Evolutionary conservation across 23 red algal genomes (phyloP).

Genomic region (Chondrus crispus): DNA sequence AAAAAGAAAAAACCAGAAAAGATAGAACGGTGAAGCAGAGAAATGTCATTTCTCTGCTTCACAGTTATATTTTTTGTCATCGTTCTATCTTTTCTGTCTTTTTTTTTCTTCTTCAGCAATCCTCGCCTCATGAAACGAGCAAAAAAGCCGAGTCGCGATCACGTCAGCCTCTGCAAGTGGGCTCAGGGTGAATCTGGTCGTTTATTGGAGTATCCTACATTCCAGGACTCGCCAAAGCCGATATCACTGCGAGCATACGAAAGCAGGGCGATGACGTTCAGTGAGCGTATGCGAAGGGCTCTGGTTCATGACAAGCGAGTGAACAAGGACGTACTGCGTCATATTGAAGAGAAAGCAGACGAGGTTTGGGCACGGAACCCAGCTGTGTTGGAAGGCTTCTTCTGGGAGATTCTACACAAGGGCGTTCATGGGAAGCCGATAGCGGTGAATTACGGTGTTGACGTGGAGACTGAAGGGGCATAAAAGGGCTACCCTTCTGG

Average conservation of each 20-base stretch:
- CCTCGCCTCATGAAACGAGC: no score
- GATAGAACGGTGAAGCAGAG: no score
- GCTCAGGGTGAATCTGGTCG: conserved; percentile 21
- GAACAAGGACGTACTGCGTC: not conserved
- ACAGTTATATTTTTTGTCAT: no score
- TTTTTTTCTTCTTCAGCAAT: no score
- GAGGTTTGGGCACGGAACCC: not conserved
- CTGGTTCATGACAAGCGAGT: not conserved
- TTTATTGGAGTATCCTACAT: conserved; percentile 13
- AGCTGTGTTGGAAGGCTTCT: not conserved
- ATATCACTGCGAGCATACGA: conserved; percentile 18
- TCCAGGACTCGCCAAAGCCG: conserved; percentile 9
- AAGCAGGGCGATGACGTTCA: not conserved
- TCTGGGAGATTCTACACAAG: conserved; percentile 28
- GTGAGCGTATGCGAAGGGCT: not conserved
- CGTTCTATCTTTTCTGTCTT: no score
- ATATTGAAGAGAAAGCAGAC: not conserved
- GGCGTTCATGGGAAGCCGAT: conserved; percentile 28
- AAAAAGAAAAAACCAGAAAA: no score
- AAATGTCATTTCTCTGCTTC: no score
- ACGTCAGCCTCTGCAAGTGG: not conserved
- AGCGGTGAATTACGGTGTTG: conserved; percentile 45
- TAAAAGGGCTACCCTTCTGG: no score
- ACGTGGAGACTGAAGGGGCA: conserved; percentile 62
- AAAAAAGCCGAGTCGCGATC: not conserved